Evolutionary conservation across 495 filamentous ascomycete genomes (phyloP), one percentile per base, ranked within the genome.

Genomic region (Hypoxylon perforatum): DNA sequence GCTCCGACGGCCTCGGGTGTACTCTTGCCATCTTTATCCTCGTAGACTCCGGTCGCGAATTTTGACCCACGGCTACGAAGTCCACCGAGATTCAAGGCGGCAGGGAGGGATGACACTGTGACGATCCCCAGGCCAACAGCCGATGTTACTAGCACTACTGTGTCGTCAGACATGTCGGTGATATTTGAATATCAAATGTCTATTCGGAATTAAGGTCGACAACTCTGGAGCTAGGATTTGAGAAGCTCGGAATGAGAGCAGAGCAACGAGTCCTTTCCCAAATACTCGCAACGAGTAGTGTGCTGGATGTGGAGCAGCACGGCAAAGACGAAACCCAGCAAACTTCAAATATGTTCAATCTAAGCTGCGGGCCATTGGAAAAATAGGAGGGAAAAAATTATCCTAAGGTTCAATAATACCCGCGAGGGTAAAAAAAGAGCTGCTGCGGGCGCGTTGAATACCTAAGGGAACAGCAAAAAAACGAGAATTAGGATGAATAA

Each of bases 11-110:
- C 83, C 63, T 88, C 82, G 44, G 80, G 76, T 0, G 84, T 88
- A 28, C 87, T 86, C 62, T 77, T 74, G 54, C 88, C 88, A 74
- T 91, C 88, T 63, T 81, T 77, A 72, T 91, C 88, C 71, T 87
- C 78, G 61, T 90, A 91, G 4, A 79, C 61, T 1, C 78, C 76
- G 35, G 72, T 69, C 21, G 60, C 15, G 44, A 38, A 46, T 52
- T 72, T 78, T 9, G 67, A 65, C 23, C 70, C 72, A 56, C 72
- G 74, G 17, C 60, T 73, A 45, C 65, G 64, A 18, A 79, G 73
- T 19, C 60, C 46, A 17, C 68, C 48, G 18, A 78, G 51, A 53
- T 69, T 69, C 35, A 75, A 53, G 12, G 69, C 52, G 3, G 80
- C 76, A 15, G 80, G 80, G 44, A 77, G 23, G 8, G 81, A 77